Base-by-base conservation (phyloP, 768 basidiomycete species). In the Flagelloscypha sp. region DNA sequence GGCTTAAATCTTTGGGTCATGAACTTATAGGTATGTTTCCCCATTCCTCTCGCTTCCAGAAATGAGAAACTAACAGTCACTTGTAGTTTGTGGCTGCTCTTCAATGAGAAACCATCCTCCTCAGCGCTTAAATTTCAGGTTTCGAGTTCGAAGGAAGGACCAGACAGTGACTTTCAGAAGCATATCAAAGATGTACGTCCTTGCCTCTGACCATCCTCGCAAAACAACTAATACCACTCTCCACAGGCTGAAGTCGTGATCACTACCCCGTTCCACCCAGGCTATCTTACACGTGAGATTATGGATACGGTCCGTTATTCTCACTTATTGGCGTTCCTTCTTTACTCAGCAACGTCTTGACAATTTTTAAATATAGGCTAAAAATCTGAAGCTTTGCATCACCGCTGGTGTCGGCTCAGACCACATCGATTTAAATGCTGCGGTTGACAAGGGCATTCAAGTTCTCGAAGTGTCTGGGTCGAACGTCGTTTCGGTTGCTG, bases 371-470 rank as follows among this genome's bases (percentile, higher is more conserved):
- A 23, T 31, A 53, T 37, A 87, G 74, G 87, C 90, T 21, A 82
- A 83, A 61, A 90, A 92, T 48, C 74, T 95, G 42, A 93, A 88
- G 61, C 55, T 93, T 38, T 86, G 84, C 50, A 72, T 93, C 50
- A 95, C 90, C 16, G 90, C 89, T 40, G 87, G 86, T 56, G 87
- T 90, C 30, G 86, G 88, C 8, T 87, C 84, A 13, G 90, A 92
- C 61, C 87, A 85, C 63, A 76, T 90, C 44, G 89, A 93, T 54
- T 72, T 94, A 41, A 81, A 92, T 56, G 84, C 87, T 15, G 83
- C 86, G 17, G 88, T 86, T 45, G 76, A 87, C 53, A 65, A 74
- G 47, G 69, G 69, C 40, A 77, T 92, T 48, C 81, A 87, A 53
- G 89, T 88, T 16, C 65, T 84, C 40, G 87, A 89, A 57, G 84